Evolutionary conservation across 2,329 filamentous ascomycete species (phyloP).

Genomic region (Epichloe aotearoae): DNA sequence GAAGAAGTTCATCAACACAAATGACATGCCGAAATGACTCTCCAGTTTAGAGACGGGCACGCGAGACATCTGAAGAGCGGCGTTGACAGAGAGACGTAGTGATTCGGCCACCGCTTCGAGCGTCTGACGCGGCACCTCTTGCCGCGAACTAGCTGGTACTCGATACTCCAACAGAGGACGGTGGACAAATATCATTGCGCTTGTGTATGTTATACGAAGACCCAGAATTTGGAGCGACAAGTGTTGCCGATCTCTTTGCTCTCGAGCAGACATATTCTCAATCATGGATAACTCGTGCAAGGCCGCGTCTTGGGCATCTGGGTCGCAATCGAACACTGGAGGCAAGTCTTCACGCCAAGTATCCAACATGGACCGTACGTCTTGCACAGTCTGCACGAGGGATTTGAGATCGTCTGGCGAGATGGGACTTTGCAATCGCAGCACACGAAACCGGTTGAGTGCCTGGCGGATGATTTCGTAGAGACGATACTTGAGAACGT

Average conservation of each 20-base stretch:
- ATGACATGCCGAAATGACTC: conserved; percentile 11
- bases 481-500: conserved; percentile 14
- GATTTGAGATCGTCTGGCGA: conserved; percentile 8
- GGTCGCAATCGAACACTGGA: conserved; percentile 2
- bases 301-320: neutral
- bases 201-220: neutral
- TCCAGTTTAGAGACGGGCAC: conserved; percentile 14
- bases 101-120: conserved; percentile 14
- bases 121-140: conserved; percentile 5
- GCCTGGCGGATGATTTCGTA: conserved; percentile 16
- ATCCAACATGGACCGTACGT: conserved; percentile 6
- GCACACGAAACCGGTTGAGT: conserved; percentile 13
- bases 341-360: conserved; percentile 6
- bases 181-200: conserved; percentile 4
- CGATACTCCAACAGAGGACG: conserved; percentile 3
- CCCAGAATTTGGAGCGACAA: conserved; percentile 1
- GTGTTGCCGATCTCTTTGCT: neutral
- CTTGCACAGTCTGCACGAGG: conserved; percentile 8
- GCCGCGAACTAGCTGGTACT: conserved; percentile 1
- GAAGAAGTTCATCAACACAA: conserved; percentile 10
- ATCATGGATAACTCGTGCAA: neutral
- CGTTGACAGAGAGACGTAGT: conserved; percentile 12
- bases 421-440: conserved; percentile 11
- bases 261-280: neutral
- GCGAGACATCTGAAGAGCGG: conserved; percentile 17